Evolutionary conservation across 1,284 basidiomycete genomes (phyloP).

Genomic region (Ceratobasidium sp.): DNA sequence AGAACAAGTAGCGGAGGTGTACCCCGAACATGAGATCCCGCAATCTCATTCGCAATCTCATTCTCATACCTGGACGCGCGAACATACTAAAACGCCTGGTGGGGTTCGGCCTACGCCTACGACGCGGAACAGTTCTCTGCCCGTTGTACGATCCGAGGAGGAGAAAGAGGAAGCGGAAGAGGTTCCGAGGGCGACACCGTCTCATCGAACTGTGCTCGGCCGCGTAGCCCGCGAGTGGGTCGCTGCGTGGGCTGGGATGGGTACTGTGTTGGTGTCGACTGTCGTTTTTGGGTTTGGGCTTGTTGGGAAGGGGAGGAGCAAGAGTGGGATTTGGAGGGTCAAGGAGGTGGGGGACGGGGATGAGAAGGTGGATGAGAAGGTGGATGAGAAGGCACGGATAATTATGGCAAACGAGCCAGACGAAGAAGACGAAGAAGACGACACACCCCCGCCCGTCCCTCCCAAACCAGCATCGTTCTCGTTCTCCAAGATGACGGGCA

Average conservation of each 20-base stretch:
- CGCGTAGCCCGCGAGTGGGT: slow-evolving; percentile 31
- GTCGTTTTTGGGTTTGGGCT: slow-evolving; percentile 41
- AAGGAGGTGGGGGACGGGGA: background rate
- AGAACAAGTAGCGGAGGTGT: background rate
- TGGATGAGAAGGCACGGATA: too few relatives aligned
- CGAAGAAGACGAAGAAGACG: slow-evolving; percentile 10
- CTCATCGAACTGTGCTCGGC: slow-evolving; percentile 26
- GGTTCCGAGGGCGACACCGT: slow-evolving; percentile 34
- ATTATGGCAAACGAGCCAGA: background rate
- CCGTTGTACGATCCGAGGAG: background rate
- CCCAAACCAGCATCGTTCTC: slow-evolving; percentile 33
- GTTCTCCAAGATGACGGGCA: slow-evolving; percentile 24
- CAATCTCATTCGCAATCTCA: slow-evolving; percentile 36
- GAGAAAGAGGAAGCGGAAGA: background rate
- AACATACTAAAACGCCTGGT: slow-evolving; percentile 20
- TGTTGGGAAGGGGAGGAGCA: slow-evolving; percentile 15
- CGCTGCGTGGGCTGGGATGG: slow-evolving; percentile 38
- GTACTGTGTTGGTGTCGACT: slow-evolving; percentile 26
- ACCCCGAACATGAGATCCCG: slow-evolving; percentile 10
- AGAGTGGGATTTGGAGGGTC: background rate
- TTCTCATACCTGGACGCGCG: too few relatives aligned
- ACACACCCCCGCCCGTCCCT: slow-evolving; percentile 33
- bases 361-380: background rate
- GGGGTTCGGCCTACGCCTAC: slow-evolving; percentile 17
- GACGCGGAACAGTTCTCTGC: slow-evolving; percentile 12